Base-by-base conservation (phyloP, 176 grass and related monocot species). In the Chrysopogon serrulatus region DNA sequence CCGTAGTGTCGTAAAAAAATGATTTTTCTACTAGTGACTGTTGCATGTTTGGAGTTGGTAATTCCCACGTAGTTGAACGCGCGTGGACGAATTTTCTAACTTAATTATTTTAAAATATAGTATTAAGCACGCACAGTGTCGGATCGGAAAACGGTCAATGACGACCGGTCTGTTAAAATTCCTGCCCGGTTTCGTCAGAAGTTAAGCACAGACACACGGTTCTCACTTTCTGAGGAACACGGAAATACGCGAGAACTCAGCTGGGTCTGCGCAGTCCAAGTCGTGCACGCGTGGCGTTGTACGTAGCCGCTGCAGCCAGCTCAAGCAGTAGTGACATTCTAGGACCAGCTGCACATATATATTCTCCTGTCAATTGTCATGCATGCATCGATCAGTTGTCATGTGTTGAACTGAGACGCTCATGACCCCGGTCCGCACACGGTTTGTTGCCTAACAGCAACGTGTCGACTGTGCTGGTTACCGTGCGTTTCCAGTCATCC, bases 191-290 rank as follows among this genome's bases (percentile, higher is more conserved):
- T 17, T 1, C 1, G 12, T 32, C 9, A 41, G n/a, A n/a, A n/a
- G n/a, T n/a, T 16, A 43, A 32, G 15, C 61, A 32, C 2, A 6
- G 10, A 14, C 12, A 69, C 16, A 64, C 30, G 42, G 32, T 51
- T 54, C 21, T 54, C 8, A 54, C 1, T n/a, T 64, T 48, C 54
- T 54, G 5, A 8, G n/a, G 68, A 41, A 86, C 84, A 65, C 76
- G 76, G 56, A 80, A 40, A 80, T 41, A 41, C 13, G 31, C 56
- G 30, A 49, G 54, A 73, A 80, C 11, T 9, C 2, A n/a, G n/a
- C 5, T 6, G 31, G 62, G 21, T 61, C 69, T 27, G n/a, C n/a
- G 8, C n/a, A 54, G 84, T 74, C 84, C 77, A 80, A 80, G 84
- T 80, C 56, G 18, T 60, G 53, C 83, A 45, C 60, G 40, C 65